These are phyloP conservation scores for Kalmusia sp. DNA, from an alignment of 2,329 filamentous ascomycete genomes.

Conservation along the genomic window DNA sequence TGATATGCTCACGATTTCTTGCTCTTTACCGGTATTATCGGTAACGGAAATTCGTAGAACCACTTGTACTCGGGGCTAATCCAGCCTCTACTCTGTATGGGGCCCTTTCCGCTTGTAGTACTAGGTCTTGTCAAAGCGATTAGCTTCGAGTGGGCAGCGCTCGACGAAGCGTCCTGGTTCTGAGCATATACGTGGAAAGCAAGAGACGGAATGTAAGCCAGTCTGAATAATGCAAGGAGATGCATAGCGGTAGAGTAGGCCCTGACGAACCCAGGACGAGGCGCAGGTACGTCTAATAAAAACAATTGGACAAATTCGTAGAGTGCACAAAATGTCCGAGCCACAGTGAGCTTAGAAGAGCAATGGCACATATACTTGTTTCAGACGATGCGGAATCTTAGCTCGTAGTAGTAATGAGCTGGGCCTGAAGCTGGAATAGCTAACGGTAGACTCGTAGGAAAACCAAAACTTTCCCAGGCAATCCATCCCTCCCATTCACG, in stretches of 20 bases:
- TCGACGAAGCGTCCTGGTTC: not conserved
- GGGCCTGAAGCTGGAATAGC: not conserved
- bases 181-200: not conserved
- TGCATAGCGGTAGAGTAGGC: not conserved
- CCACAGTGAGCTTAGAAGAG: no score
- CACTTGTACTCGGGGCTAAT: constrained; percentile 47
- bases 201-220: not conserved
- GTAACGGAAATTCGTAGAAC: constrained; percentile 52
- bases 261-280: not conserved
- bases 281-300: not conserved
- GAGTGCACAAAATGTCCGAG: no score
- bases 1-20: constrained; percentile 47
- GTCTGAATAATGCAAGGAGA: not conserved
- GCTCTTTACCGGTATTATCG: constrained; percentile 54
- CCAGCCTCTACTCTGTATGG: constrained; percentile 21
- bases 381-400: no score
- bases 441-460: not conserved
- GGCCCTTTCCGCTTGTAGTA: not conserved
- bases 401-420: not conserved
- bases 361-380: no score
- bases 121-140: not conserved
- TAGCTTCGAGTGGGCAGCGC: not conserved
- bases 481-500: not conserved
- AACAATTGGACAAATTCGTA: no score
- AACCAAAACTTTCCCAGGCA: not conserved